These are phyloP conservation scores for Quercus glauca DNA, from an alignment of 306 rosid species.

Conservation along the genomic window DNA sequence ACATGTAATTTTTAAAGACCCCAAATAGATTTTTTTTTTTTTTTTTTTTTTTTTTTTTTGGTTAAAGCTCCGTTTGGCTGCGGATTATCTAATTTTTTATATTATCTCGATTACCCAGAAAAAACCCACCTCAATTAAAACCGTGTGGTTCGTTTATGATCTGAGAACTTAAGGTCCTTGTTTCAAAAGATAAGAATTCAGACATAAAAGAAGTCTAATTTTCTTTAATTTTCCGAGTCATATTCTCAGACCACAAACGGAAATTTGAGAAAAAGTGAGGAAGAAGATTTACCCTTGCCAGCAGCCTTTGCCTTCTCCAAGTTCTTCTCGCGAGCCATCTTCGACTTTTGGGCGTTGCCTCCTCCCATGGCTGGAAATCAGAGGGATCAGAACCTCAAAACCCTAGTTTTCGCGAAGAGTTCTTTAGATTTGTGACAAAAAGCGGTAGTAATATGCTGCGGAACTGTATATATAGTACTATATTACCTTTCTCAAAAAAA, in stretches of 20 bases:
- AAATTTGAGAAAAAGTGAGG: background rate
- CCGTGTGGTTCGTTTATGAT: background rate
- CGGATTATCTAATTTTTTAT: background rate
- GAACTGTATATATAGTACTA: background rate
- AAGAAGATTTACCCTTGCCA: conserved; percentile 43
- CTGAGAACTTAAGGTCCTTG: background rate
- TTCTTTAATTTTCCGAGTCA: background rate
- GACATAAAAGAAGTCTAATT: background rate
- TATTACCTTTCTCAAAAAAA: no score
- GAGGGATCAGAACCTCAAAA: conserved; percentile 38
- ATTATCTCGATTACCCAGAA: background rate
- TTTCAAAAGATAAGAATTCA: background rate
- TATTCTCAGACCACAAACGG: background rate
- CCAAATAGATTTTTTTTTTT: background rate
- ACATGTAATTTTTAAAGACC: background rate
- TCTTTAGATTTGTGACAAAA: background rate
- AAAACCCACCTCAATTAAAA: background rate
- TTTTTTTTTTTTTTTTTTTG: background rate
- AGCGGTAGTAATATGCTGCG: background rate
- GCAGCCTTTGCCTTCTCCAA: conserved; percentile 59
- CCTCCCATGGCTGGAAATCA: conserved; percentile 63
- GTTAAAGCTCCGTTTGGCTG: no score
- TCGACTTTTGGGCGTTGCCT: conserved; percentile 85
- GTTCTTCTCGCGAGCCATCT: conserved; percentile 86
- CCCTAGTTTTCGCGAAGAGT: conserved; percentile 39